Conservation (phyloP, 179 eudicot species). For the Spinacia oleracea region DNA sequence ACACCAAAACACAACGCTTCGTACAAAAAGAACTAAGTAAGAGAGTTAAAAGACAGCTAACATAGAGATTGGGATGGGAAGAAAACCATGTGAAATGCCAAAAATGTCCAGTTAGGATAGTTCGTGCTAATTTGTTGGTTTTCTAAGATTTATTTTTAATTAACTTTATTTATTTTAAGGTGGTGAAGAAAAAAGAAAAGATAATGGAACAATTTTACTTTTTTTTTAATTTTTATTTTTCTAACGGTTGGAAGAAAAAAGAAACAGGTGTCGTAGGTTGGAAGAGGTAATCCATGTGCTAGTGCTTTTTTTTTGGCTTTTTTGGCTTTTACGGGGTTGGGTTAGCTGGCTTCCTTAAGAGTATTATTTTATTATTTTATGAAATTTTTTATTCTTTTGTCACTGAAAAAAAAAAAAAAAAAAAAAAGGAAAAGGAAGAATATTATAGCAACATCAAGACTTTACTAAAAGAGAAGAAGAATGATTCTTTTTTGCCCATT, state of each 20-base stretch:
- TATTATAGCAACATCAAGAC: background rate
- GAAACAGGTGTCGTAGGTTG: background rate
- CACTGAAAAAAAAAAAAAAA: too few relatives aligned
- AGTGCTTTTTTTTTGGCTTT: constrained; percentile 4
- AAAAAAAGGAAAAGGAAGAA: too few relatives aligned
- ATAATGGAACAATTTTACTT: background rate
- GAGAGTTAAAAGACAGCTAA: constrained; percentile 19
- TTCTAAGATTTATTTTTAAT: background rate
- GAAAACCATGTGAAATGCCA: background rate
- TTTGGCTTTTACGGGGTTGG: constrained; percentile 11
- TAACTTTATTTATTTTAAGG: background rate
- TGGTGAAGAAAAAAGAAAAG: background rate
- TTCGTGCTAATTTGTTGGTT: constrained; percentile 1
- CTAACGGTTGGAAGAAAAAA: background rate
- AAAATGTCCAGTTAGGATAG: background rate
- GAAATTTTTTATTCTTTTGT: constrained; percentile 3
- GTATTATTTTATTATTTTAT: background rate
- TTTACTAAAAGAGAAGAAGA: constrained; percentile 10
- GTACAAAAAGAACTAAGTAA: too few relatives aligned
- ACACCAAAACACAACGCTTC: too few relatives aligned
- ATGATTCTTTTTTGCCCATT: constrained; percentile 7
- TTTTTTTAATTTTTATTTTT: too few relatives aligned
- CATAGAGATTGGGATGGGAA: background rate
- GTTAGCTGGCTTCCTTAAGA: constrained; percentile 9
- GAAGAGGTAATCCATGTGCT: constrained; percentile 21